Conservation (phyloP, 129 eudicot genomes). For the carrot (Daucus carota) region DNA sequence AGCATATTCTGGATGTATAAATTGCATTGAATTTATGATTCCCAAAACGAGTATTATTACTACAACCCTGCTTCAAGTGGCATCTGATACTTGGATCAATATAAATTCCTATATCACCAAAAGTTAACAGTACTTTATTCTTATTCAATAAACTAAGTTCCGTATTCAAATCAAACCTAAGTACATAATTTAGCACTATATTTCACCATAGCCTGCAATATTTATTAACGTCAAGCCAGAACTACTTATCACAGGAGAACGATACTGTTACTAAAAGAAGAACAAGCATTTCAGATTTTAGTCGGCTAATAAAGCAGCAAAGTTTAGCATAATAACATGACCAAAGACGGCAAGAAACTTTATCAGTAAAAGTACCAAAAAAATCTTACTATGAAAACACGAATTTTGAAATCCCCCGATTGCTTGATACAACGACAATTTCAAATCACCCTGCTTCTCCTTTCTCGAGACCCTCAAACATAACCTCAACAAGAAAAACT, state of each 20-base stretch:
- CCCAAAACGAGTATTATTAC: not conserved
- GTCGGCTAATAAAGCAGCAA: not conserved
- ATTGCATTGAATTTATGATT: not conserved
- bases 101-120: not conserved
- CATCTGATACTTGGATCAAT: not conserved
- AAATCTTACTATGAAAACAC: slow-evolving; percentile 24
- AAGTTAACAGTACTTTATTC: not conserved
- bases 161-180: not conserved
- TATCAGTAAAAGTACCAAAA: slow-evolving; percentile 1
- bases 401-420: slow-evolving; percentile 25
- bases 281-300: not conserved
- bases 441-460: slow-evolving; percentile 16
- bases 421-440: slow-evolving; percentile 12
- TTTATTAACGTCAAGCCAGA: not conserved
- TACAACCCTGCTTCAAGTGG: not conserved
- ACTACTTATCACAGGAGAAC: not conserved
- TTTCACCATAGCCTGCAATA: not conserved
- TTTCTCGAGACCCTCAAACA: slow-evolving; percentile 22
- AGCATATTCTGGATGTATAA: not conserved
- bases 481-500: slow-evolving; percentile 39
- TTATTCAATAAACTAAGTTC: not conserved
- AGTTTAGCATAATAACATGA: not conserved
- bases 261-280: not conserved
- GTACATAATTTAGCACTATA: not conserved
- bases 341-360: not conserved